Evolutionary conservation across 164 flowering plant genomes (phyloP), one percentile per base, ranked within the genome.

Genomic region (Amborella trichopoda): DNA sequence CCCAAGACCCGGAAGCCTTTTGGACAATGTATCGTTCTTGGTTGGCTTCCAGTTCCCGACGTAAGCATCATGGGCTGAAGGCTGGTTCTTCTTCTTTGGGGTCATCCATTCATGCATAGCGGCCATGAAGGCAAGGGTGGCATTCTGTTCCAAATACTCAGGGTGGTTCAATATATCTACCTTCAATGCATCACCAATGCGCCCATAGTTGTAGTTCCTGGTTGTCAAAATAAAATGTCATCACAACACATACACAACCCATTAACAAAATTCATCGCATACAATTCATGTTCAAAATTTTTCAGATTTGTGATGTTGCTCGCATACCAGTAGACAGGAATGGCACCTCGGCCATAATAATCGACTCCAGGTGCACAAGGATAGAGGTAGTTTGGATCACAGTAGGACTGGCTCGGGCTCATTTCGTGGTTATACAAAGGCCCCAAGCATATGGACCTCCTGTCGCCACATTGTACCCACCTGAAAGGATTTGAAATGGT

Each of bases 381-480:
- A 48, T 68, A 85, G 5, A 67, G 55, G 65, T 61, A 72, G 44
- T 76, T 78, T 59, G 60, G 60, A 48, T 74, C 77, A 53, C 97
- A 90, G 60, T 85, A 90, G 2, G 50, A 39, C 36, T 77, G 78
- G 58, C 74, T 70, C 2, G 97, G 97, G 56, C 95, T 85, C 84
- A 83, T 55, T 63, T 90, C 97, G 41, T 46, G 72, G 50, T 76
- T 85, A 57, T 81, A 85, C 97, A 90, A 6, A 90, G 70, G 3
- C 97, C 97, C 90, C 93, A 90, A 1, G 97, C 95, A 49, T 61
- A 52, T 1, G 88, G 88, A 19, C 94, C 95, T 27, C 95, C 94
- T 0, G 91, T 77, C 3, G 95, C 91, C 52, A 79, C 94, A 21
- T 75, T 80, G 67, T 86, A 81, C 17, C 97, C 95, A 69, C 94